Conservation (phyloP, 371 early-diverging fungal genomes). For the Paraphysoderma sedebokerense region DNA sequence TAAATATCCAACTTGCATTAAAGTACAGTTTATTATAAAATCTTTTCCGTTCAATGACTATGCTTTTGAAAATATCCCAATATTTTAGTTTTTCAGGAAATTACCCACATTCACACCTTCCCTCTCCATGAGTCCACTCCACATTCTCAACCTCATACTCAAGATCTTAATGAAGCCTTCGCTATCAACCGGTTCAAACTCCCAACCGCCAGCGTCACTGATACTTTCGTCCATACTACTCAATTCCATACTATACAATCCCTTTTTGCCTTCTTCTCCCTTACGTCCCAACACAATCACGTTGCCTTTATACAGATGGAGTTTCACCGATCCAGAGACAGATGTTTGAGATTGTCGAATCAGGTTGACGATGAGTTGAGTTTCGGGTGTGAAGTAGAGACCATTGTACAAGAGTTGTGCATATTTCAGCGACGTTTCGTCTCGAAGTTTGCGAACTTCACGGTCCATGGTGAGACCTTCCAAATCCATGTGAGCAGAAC, state of each 20-base stretch:
- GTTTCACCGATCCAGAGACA: constrained; percentile 77
- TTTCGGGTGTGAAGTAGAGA: constrained; percentile 88
- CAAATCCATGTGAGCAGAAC: constrained; percentile 83
- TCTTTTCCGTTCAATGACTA: too few relatives aligned
- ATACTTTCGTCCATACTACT: constrained; percentile 18
- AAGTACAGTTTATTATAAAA: too few relatives aligned
- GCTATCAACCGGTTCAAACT: constrained; percentile 78
- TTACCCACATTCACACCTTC: background rate
- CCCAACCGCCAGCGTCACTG: constrained; percentile 44
- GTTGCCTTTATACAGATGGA: constrained; percentile 93
- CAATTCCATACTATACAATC: constrained; percentile 83
- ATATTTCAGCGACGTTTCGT: constrained; percentile 31
- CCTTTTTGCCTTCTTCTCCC: constrained; percentile 47
- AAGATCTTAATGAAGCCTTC: constrained; percentile 95
- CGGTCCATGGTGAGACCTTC: constrained; percentile 91
- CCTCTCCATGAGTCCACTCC: constrained; percentile 11
- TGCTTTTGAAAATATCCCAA: background rate
- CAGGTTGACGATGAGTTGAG: constrained; percentile 64
- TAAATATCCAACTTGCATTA: too few relatives aligned
- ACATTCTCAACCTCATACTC: constrained; percentile 87
- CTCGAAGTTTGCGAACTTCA: constrained; percentile 78
- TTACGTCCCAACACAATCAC: constrained; percentile 74
- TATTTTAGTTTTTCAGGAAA: background rate
- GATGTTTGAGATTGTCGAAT: constrained; percentile 62
- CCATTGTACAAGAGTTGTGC: constrained; percentile 79